These are phyloP conservation scores for Barnettozyma populi DNA, from an alignment of 805 yeast species.

Conservation along the genomic window DNA sequence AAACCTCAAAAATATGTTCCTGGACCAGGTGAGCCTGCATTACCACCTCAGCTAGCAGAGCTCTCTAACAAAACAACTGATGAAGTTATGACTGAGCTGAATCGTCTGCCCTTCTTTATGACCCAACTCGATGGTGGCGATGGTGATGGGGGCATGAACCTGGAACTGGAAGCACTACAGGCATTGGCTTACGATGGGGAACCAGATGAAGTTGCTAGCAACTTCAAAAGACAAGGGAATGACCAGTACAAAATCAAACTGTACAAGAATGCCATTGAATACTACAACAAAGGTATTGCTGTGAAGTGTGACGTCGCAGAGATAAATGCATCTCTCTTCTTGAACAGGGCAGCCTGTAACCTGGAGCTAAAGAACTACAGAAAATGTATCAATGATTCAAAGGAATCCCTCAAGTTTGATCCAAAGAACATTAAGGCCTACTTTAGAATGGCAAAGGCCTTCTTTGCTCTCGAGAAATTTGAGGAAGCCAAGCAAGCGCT, in stretches of 20 bases:
- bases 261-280: slow-evolving; percentile 70
- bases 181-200: slow-evolving; percentile 94
- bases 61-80: slow-evolving; percentile 58
- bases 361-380: slow-evolving; percentile 81
- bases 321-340: slow-evolving; percentile 56
- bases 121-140: slow-evolving; percentile 73
- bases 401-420: slow-evolving; percentile 57
- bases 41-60: slow-evolving; percentile 80
- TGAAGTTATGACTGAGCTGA: slow-evolving; percentile 71
- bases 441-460: slow-evolving; percentile 80
- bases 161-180: slow-evolving; percentile 78
- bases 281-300: slow-evolving; percentile 75
- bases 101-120: slow-evolving; percentile 91
- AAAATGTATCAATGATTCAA: slow-evolving; percentile 81
- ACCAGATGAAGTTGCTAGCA: slow-evolving; percentile 84
- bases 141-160: slow-evolving; percentile 70
- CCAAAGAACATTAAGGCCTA: slow-evolving; percentile 78
- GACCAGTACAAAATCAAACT: slow-evolving; percentile 70
- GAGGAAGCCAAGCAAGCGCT: slow-evolving; percentile 70
- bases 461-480: slow-evolving; percentile 54
- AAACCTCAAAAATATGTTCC: slow-evolving; percentile 38
- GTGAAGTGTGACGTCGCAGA: slow-evolving; percentile 53
- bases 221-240: slow-evolving; percentile 91
- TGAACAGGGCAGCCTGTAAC: slow-evolving; percentile 90
- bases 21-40: slow-evolving; percentile 56